These are phyloP conservation scores for Malus orientalis DNA, from an alignment of 306 rosid genomes.

Conservation along the genomic window DNA sequence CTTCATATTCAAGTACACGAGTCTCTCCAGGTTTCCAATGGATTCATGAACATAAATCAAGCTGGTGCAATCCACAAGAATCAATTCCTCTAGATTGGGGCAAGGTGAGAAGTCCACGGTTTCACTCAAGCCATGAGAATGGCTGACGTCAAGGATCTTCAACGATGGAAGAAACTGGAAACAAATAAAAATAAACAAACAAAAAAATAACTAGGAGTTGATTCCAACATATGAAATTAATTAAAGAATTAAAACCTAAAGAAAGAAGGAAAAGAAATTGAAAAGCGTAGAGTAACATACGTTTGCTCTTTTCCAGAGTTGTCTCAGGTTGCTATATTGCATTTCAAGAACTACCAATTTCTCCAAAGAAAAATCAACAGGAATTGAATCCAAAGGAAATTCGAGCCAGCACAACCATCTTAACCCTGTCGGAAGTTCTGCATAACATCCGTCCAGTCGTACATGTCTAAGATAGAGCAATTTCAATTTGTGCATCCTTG, in stretches of 20 bases:
- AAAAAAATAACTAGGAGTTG: no score
- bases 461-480: not conserved
- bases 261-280: not conserved
- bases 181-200: no score
- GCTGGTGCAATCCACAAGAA: not conserved
- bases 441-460: not conserved
- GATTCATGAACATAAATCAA: not conserved
- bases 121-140: not conserved
- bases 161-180: not conserved
- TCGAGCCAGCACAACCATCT: no score
- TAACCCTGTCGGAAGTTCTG: not conserved
- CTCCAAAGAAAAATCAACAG: no score
- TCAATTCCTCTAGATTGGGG: not conserved
- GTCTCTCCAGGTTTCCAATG: not conserved
- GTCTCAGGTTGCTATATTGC: no score
- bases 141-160: slow-evolving; percentile 9
- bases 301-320: no score
- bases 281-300: not conserved
- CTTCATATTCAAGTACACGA: not conserved
- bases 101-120: not conserved
- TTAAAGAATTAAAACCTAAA: not conserved
- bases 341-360: no score
- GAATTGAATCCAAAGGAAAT: no score
- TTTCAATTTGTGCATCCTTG: not conserved
- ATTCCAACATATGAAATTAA: no score